phyloP scores from a whole-genome alignment of 768 basidiomycete genomes.

The Lactifluus piperatus region DNA sequence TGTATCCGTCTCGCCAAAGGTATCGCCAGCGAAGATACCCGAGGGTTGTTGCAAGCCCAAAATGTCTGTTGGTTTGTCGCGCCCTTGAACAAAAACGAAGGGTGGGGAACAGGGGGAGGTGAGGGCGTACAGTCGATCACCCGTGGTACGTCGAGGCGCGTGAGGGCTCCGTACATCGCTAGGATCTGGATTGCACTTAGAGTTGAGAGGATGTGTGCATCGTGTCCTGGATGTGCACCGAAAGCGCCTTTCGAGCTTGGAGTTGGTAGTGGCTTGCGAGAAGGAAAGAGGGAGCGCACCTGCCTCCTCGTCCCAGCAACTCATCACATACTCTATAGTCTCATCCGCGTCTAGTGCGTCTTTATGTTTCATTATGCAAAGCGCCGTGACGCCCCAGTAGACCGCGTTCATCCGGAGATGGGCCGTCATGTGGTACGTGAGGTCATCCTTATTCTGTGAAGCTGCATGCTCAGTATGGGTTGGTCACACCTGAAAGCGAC shows the following conservation, averaged over 20 bases:
- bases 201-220: slow-evolving; percentile 81
- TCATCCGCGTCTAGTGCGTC: slow-evolving; percentile 78
- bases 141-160: slow-evolving; percentile 59
- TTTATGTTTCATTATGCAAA: slow-evolving; percentile 67
- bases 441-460: slow-evolving; percentile 68
- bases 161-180: slow-evolving; percentile 71
- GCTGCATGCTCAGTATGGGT: not conserved
- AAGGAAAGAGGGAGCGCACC: slow-evolving; percentile 35
- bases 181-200: slow-evolving; percentile 91
- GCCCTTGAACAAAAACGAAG: not conserved
- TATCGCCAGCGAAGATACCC: slow-evolving; percentile 85
- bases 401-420: slow-evolving; percentile 94
- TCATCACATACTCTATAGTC: slow-evolving; percentile 84
- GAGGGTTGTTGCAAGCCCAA: slow-evolving; percentile 63
- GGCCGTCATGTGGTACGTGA: slow-evolving; percentile 82
- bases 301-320: slow-evolving; percentile 90
- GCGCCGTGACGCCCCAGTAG: slow-evolving; percentile 92
- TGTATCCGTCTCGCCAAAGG: slow-evolving; percentile 88
- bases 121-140: slow-evolving; percentile 59
- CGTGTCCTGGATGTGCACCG: slow-evolving; percentile 88
- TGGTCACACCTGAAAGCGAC: not conserved
- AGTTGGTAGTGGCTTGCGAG: not conserved
- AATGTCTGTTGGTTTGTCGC: not conserved
- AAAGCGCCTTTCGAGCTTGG: slow-evolving; percentile 60
- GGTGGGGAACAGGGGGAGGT: not conserved